Conservation (phyloP, 2,329 filamentous ascomycete species). For the Ampelomyces quisqualis region DNA sequence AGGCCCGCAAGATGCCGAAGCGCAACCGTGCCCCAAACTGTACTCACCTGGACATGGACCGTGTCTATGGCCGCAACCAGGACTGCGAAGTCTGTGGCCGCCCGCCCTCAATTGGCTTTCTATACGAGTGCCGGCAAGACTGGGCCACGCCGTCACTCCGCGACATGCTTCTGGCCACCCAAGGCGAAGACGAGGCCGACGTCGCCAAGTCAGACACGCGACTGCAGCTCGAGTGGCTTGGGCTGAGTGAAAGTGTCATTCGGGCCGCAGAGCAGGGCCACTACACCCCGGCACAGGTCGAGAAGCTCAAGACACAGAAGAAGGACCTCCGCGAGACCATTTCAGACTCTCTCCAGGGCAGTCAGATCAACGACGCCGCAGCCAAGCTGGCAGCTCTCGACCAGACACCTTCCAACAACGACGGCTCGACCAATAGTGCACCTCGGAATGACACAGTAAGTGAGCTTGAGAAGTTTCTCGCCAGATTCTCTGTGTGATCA, state of each 20-base stretch:
- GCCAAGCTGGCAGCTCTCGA: conserved; percentile 16
- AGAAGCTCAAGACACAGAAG: conserved; percentile 37
- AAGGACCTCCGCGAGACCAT: conserved; percentile 32
- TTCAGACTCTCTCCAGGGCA: conserved; percentile 20
- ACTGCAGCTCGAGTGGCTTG: conserved; percentile 29
- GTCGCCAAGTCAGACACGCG: conserved; percentile 22
- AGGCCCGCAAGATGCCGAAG: conserved; percentile 23
- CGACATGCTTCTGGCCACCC: conserved; percentile 2
- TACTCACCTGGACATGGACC: conserved; percentile 68
- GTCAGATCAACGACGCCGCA: conserved; percentile 18
- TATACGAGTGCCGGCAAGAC: conserved; percentile 73
- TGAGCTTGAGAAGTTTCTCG: background rate
- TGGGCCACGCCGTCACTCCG: conserved; percentile 10
- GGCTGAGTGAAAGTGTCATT: conserved; percentile 40
- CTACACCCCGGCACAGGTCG: conserved; percentile 37
- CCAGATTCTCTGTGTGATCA: background rate
- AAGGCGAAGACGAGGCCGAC: conserved; percentile 1
- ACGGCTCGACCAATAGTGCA: conserved; percentile 22
- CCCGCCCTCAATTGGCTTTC: conserved; percentile 63
- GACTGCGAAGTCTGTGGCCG: conserved; percentile 61
- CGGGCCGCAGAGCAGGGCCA: conserved; percentile 34
- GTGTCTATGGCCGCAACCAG: conserved; percentile 56
- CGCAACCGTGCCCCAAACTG: conserved; percentile 49
- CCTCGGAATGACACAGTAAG: conserved; percentile 16
- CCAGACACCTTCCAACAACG: conserved; percentile 16